phyloP scores from a whole-genome alignment of 208 protist species.

The Strigomonas galati region DNA sequence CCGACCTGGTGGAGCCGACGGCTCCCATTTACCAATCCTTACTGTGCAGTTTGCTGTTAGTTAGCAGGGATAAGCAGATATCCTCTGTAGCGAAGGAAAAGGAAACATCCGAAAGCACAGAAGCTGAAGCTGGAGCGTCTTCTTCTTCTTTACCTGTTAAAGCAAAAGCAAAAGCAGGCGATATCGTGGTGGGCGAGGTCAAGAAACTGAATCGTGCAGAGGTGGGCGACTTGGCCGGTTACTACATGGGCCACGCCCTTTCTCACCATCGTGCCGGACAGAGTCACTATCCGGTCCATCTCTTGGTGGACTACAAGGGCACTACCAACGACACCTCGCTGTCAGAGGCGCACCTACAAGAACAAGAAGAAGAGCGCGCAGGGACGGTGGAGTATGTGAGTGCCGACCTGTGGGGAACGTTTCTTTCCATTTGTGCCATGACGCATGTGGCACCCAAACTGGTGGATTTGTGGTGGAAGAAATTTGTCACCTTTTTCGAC shows the following conservation, averaged over 20 bases:
- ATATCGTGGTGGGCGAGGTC: conserved; percentile 26
- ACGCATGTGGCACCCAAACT: conserved; percentile 62
- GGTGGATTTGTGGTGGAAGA: conserved; percentile 76
- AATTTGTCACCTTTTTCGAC: conserved; percentile 28
- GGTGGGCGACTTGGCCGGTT: conserved; percentile 45
- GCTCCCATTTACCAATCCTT: conserved; percentile 42
- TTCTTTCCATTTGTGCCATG: conserved; percentile 51
- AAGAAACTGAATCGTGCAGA: conserved; percentile 20
- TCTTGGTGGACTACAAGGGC: neutral
- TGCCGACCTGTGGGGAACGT: conserved; percentile 46
- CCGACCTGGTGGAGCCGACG: conserved; percentile 52
- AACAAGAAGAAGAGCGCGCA: neutral
- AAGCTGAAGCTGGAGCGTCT: no score
- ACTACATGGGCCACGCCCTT: conserved; percentile 73
- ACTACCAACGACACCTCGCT: neutral
- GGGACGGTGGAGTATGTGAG: conserved; percentile 5
- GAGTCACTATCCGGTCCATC: neutral
- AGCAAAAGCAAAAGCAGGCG: neutral
- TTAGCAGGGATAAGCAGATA: neutral
- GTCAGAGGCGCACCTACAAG: no score
- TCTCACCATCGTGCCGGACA: conserved; percentile 17
- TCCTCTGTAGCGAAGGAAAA: no score
- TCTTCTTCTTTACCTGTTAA: neutral
- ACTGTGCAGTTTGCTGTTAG: conserved; percentile 25
- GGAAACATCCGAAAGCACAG: no score